These are phyloP conservation scores for Saitozyma podzolica DNA, from an alignment of 768 basidiomycete species.

Conservation along the genomic window DNA sequence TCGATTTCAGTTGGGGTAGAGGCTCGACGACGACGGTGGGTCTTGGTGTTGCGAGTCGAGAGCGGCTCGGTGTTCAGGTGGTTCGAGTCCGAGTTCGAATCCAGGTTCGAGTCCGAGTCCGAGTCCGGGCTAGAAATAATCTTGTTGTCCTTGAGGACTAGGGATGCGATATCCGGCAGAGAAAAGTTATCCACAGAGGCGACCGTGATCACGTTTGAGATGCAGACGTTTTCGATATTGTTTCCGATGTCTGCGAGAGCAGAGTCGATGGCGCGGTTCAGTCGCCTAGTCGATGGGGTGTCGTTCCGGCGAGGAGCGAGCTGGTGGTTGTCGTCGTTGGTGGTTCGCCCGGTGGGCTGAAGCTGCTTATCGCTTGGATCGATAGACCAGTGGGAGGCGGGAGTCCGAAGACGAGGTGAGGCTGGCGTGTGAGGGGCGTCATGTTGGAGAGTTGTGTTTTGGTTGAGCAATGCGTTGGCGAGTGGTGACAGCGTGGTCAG, in stretches of 20 bases:
- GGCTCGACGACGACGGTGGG: neutral
- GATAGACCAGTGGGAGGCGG: too few species aligned
- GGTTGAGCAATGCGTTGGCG: neutral
- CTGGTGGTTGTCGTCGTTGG: neutral
- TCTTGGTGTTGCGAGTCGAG: neutral
- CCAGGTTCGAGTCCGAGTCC: too few species aligned
- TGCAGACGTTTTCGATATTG: slow-evolving; percentile 1
- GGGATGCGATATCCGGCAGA: neutral
- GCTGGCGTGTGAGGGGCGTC: neutral
- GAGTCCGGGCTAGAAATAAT: too few species aligned
- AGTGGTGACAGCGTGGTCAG: slow-evolving; percentile 2
- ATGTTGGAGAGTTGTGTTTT: slow-evolving; percentile 4
- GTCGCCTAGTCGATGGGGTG: slow-evolving; percentile 15
- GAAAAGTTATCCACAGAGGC: neutral
- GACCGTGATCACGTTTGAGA: neutral
- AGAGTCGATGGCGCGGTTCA: neutral
- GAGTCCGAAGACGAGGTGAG: too few species aligned
- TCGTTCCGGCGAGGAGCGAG: neutral
- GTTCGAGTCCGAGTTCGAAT: too few species aligned
- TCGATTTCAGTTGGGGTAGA: neutral
- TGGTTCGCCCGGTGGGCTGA: too few species aligned
- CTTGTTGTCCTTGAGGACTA: slow-evolving; percentile 4
- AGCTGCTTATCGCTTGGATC: too few species aligned
- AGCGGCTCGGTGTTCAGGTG: too few species aligned
- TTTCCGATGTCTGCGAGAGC: too few species aligned